Evolutionary conservation across 208 protist species (phyloP), one percentile per base, ranked within the genome.

Genomic region (Acanthamoeba culbertsoni): DNA sequence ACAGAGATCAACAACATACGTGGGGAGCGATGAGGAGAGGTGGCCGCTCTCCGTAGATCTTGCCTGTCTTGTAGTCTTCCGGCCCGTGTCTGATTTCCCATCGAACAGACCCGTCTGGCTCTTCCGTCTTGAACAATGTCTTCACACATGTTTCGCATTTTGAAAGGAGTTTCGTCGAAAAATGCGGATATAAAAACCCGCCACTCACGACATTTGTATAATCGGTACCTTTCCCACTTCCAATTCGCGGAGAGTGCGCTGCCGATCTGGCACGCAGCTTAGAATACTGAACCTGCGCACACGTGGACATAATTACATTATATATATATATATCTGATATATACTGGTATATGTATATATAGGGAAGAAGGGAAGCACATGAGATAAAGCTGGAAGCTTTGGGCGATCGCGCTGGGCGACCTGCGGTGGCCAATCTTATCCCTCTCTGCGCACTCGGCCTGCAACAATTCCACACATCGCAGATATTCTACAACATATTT

Each of bases 21-120:
- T 91, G 84, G 16, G 31, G 40, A 6, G 84, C 45, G 35, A 91
- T 91, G 37, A 91, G 4, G 55, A 91, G 59, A 10, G 84, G 84
- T 5, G 84, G 84, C 18, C 84, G 28, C 23, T 63, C 59, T 26
- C 84, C 84, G 43, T 91, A 91, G 6, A 91, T 51, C 28, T 91
- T 91, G 84, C 84, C 84, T 16, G 84, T 91, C 43, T 91, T 91
- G 59, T 91, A 91, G 43, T 91, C 84, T 92, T 16, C 26, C 4
- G 84, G 84, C 3, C 84, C 84, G 59, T 91, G 84, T 2, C 55
- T 20, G 23, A 91, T 91, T 33, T 71, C 53, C 84, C 84, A 91
- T 28, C 84, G 10, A 12, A 68, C 55, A 4, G 5, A 14, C 12
- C 20, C 55, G 40, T 71, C 84, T 6, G 4, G 16, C 31, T 71